phyloP scores from a whole-genome alignment of 1,284 basidiomycete genomes.

The Wallemia ichthyophaga region DNA sequence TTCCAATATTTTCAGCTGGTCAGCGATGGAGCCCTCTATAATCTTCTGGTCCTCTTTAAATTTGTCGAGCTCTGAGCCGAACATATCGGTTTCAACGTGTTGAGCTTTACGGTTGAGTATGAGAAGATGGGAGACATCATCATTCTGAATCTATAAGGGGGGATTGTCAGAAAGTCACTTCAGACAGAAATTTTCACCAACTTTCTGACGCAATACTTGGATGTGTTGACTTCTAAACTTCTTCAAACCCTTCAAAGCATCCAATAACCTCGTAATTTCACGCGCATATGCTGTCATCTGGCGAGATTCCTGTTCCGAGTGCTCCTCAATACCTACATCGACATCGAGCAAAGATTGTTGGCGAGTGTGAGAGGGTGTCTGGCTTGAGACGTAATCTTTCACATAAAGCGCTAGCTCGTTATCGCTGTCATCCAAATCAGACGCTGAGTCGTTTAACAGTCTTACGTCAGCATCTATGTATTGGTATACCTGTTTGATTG shows the following conservation, averaged over 20 bases:
- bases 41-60: constrained; percentile 71
- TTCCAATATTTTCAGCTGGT: constrained; percentile 36
- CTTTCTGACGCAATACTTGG: constrained; percentile 81
- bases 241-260: constrained; percentile 45
- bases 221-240: constrained; percentile 59
- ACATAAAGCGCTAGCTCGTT: not conserved
- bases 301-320: constrained; percentile 24
- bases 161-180: constrained; percentile 1
- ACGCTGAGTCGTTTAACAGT: not conserved
- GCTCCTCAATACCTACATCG: constrained; percentile 25
- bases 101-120: constrained; percentile 66
- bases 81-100: constrained; percentile 56
- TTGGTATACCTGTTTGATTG: not conserved
- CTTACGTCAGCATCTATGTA: not conserved
- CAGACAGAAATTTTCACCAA: constrained; percentile 11
- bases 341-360: not conserved
- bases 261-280: constrained; percentile 47
- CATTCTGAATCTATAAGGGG: constrained; percentile 42
- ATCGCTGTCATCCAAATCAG: not conserved
- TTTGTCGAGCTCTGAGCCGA: constrained; percentile 79
- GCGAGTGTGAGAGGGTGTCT: not conserved
- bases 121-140: constrained; percentile 84
- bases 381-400: not conserved
- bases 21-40: constrained; percentile 35
- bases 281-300: constrained; percentile 36